These are phyloP conservation scores for Hypoxylon perforatum DNA, from an alignment of 495 filamentous ascomycete genomes.

Conservation along the genomic window DNA sequence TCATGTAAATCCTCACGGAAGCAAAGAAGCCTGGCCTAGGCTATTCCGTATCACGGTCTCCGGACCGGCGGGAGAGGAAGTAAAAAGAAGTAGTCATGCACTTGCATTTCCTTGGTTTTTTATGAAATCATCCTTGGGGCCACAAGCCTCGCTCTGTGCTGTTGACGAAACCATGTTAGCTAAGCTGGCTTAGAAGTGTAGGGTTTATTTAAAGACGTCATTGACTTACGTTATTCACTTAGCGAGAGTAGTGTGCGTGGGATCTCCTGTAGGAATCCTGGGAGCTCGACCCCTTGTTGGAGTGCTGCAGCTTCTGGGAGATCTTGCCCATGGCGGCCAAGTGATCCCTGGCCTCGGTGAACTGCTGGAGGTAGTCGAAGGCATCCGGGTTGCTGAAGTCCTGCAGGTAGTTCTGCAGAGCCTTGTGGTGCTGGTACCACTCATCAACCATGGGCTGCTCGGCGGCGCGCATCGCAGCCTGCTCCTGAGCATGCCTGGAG, in stretches of 20 bases:
- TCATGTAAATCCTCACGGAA: constrained; percentile 26
- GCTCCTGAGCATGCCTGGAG: constrained; percentile 44
- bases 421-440: constrained; percentile 61
- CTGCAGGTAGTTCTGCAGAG: constrained; percentile 55
- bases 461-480: constrained; percentile 43
- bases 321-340: constrained; percentile 58
- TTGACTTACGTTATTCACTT: constrained; percentile 40
- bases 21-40: constrained; percentile 29
- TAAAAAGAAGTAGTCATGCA: constrained; percentile 37
- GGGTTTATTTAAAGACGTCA: neutral
- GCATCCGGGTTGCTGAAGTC: constrained; percentile 59
- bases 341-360: constrained; percentile 57
- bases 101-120: constrained; percentile 43
- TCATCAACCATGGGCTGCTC: constrained; percentile 53
- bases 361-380: constrained; percentile 54
- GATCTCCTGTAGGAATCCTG: constrained; percentile 46
- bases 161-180: constrained; percentile 12
- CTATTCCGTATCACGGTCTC: constrained; percentile 27
- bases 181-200: neutral
- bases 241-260: constrained; percentile 46
- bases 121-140: constrained; percentile 28
- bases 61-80: constrained; percentile 37
- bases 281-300: constrained; percentile 41
- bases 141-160: constrained; percentile 22
- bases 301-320: constrained; percentile 42